Conservation (phyloP, 2,329 filamentous ascomycete species). For the Stachybotrys chartarum region DNA sequence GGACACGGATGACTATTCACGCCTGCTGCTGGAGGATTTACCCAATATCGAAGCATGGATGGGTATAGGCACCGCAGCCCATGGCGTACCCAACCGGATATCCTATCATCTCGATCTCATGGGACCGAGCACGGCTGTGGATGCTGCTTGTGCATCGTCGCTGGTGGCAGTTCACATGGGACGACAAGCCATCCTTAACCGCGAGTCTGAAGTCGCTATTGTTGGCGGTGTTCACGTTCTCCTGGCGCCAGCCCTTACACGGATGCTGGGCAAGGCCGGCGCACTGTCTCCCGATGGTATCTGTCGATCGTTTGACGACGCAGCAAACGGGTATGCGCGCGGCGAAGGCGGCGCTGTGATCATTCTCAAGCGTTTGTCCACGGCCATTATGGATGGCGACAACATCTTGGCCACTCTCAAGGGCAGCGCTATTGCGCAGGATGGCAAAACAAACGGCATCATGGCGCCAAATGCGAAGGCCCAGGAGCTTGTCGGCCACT, state of each 20-base stretch:
- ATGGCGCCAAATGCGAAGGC: slow-evolving; percentile 1
- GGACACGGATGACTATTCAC: slow-evolving; percentile 2
- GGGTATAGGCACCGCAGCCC: slow-evolving; percentile 3
- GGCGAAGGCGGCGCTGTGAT: slow-evolving; percentile 39
- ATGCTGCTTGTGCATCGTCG: background rate
- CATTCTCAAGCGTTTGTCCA: slow-evolving; percentile 33
- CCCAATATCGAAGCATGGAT: slow-evolving; percentile 5
- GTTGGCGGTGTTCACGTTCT: slow-evolving; percentile 1
- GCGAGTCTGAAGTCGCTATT: slow-evolving; percentile 1
- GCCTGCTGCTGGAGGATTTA: slow-evolving; percentile 3
- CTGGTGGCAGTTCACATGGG: slow-evolving; percentile 1
- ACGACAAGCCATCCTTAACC: background rate
- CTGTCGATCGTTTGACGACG: slow-evolving; percentile 15
- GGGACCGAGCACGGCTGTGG: background rate
- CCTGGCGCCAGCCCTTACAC: background rate
- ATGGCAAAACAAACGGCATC: slow-evolving; percentile 1
- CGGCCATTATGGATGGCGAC: slow-evolving; percentile 25
- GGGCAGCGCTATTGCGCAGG: background rate
- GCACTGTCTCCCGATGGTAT: slow-evolving; percentile 2
- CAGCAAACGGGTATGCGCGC: slow-evolving; percentile 40
- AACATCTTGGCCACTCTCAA: slow-evolving; percentile 2
- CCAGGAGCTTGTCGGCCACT: background rate
- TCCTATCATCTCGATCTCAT: slow-evolving; percentile 1
- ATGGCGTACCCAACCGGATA: slow-evolving; percentile 1
- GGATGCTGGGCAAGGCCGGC: slow-evolving; percentile 3